Conservation (phyloP, 1,139 yeast genomes). For the Candida frijolesensis region DNA sequence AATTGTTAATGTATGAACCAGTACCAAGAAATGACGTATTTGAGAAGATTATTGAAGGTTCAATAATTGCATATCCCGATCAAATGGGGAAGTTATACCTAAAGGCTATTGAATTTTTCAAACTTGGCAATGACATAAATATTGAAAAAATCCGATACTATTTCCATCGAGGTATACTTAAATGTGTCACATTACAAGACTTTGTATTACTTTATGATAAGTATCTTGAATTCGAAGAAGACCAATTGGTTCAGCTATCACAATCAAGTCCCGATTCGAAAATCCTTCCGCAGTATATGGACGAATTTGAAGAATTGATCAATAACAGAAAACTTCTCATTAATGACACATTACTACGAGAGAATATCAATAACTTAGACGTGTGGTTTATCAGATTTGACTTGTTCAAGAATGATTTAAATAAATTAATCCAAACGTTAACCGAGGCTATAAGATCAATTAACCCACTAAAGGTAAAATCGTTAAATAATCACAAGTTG, state of each 20-base stretch:
- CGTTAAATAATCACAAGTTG: slow-evolving; percentile 29
- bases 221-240: slow-evolving; percentile 65
- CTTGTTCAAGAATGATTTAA: slow-evolving; percentile 29
- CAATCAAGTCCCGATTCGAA: slow-evolving; percentile 22
- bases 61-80: slow-evolving; percentile 55
- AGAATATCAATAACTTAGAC: slow-evolving; percentile 60
- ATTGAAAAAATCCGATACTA: slow-evolving; percentile 47
- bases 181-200: slow-evolving; percentile 57
- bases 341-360: slow-evolving; percentile 68
- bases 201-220: slow-evolving; percentile 68
- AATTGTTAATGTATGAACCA: slow-evolving; percentile 32
- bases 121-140: slow-evolving; percentile 21
- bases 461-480: slow-evolving; percentile 57
- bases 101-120: slow-evolving; percentile 52
- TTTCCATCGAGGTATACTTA: slow-evolving; percentile 49
- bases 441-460: slow-evolving; percentile 69
- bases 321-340: slow-evolving; percentile 56
- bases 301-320: slow-evolving; percentile 56
- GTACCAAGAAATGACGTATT: slow-evolving; percentile 4
- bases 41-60: slow-evolving; percentile 11
- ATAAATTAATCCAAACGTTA: slow-evolving; percentile 55
- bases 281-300: slow-evolving; percentile 46
- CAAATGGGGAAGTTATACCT: slow-evolving; percentile 56
- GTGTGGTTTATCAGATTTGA: slow-evolving; percentile 69
- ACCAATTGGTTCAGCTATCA: slow-evolving; percentile 28